Conservation (phyloP, 129 eudicot genomes). For the Silybum marianum region DNA sequence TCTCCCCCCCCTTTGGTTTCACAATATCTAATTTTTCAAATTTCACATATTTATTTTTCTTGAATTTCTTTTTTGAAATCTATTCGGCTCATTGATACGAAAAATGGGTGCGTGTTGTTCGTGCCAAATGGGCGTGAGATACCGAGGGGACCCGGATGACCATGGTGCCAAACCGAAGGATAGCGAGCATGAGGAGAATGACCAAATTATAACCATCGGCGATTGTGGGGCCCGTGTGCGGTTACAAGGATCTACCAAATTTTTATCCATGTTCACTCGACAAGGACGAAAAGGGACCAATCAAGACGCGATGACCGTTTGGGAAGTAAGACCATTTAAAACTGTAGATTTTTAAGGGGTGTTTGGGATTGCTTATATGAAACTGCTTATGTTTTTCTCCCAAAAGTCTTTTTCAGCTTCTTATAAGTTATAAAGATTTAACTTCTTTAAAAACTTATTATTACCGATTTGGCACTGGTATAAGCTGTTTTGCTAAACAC, state of each 20-base stretch:
- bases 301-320: constrained; percentile 85
- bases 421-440: no score
- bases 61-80: neutral
- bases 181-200: constrained; percentile 27
- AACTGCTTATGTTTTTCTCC: no score
- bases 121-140: constrained; percentile 42
- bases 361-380: no score
- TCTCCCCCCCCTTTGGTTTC: neutral
- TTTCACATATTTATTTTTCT: neutral
- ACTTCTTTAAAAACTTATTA: no score
- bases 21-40: neutral
- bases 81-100: constrained; percentile 8
- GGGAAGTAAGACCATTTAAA: constrained; percentile 58
- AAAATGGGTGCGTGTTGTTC: constrained; percentile 81
- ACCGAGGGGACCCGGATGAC: constrained; percentile 17
- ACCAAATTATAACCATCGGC: constrained; percentile 34
- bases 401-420: no score
- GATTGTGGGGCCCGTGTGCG: constrained; percentile 55
- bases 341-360: neutral
- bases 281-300: constrained; percentile 70
- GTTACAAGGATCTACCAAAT: constrained; percentile 60
- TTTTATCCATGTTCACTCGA: constrained; percentile 53
- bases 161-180: constrained; percentile 13
- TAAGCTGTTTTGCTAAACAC: no score
- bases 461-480: no score